These are phyloP conservation scores for Solanum dulcamara DNA, from an alignment of 257 asterid genomes.

Conservation along the genomic window DNA sequence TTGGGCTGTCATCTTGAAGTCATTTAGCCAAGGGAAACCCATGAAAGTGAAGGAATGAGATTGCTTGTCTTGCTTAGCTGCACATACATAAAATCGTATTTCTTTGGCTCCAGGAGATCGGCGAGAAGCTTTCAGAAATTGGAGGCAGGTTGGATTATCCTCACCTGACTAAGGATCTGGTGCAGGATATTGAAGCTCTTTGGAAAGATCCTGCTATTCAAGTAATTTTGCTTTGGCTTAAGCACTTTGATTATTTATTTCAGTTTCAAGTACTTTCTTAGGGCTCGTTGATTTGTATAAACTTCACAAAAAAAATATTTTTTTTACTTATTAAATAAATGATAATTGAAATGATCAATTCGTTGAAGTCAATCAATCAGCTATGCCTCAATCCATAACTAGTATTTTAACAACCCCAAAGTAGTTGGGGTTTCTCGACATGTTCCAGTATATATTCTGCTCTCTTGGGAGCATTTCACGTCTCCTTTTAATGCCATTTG, in stretches of 20 bases:
- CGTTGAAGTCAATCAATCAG: background rate
- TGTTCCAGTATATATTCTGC: background rate
- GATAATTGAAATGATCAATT: background rate
- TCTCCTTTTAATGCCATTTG: background rate
- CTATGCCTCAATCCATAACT: background rate
- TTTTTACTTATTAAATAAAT: background rate
- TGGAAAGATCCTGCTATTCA: constrained; percentile 93
- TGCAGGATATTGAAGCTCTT: constrained; percentile 60
- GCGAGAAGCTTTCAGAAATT: constrained; percentile 77
- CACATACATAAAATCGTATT: background rate
- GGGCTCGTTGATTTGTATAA: background rate
- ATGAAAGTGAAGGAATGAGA: background rate
- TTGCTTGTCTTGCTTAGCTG: background rate
- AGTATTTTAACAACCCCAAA: background rate
- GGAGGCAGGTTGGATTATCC: constrained; percentile 86
- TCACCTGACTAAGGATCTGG: constrained; percentile 57
- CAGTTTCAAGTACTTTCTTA: background rate
- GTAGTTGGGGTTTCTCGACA: background rate
- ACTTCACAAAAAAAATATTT: background rate
- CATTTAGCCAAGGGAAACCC: background rate
- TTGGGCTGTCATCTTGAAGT: background rate
- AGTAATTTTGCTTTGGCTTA: constrained; percentile 26
- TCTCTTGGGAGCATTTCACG: background rate
- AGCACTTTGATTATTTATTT: background rate
- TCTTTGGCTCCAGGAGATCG: constrained; percentile 50